A percentile compares a stretch with the other conserved stretches of the same genome.
These are phyloP conservation scores for Salix arbutifolia DNA, from an alignment of 345 rosid species.

Conservation along the genomic window DNA sequence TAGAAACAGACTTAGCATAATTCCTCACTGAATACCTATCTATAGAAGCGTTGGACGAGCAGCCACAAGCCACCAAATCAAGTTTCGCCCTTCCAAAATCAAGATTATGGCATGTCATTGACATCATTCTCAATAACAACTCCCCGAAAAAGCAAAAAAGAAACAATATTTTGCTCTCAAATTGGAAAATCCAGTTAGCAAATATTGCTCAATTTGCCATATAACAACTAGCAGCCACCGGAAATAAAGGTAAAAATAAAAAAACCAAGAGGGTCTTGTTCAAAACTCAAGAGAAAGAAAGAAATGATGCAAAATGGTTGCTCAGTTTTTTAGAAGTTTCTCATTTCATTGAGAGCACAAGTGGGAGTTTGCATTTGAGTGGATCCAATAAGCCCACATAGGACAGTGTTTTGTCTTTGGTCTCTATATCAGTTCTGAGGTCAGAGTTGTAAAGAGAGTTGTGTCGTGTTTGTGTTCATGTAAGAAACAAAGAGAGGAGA, in stretches of 20 bases:
- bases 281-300: constrained; percentile 12
- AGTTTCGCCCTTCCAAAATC: constrained; percentile 57
- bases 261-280: neutral
- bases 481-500: neutral
- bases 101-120: constrained; percentile 61
- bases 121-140: constrained; percentile 53
- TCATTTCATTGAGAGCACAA: neutral
- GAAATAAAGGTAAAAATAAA: neutral
- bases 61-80: constrained; percentile 60
- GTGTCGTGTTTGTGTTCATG: too few relatives aligned
- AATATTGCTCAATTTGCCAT: constrained; percentile 17
- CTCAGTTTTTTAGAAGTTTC: neutral
- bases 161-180: constrained; percentile 1
- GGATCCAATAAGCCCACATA: constrained; percentile 50
- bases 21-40: constrained; percentile 38
- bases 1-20: constrained; percentile 28
- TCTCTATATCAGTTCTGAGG: constrained; percentile 23
- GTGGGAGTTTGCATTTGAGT: constrained; percentile 31
- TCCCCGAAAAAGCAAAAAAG: constrained; percentile 19
- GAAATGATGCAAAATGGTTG: constrained; percentile 4
- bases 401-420: constrained; percentile 1
- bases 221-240: neutral
- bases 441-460: neutral
- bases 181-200: constrained; percentile 23
- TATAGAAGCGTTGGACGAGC: constrained; percentile 51